Conservation (phyloP, 768 basidiomycete genomes). For the Galerina sulciceps region DNA sequence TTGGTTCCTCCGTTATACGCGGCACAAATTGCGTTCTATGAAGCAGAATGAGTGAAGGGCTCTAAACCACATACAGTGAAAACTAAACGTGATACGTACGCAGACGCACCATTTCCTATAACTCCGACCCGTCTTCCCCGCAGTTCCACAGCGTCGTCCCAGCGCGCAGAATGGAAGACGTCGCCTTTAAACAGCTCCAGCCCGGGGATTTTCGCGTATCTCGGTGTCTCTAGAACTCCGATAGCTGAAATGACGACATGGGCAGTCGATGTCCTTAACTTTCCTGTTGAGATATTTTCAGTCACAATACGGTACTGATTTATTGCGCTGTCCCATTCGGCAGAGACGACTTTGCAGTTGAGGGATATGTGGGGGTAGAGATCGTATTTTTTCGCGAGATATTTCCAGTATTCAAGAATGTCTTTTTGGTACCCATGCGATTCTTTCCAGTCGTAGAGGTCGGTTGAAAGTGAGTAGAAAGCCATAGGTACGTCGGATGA, state of each 20-base stretch:
- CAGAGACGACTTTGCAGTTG: slow-evolving; percentile 46
- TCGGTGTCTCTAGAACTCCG: slow-evolving; percentile 52
- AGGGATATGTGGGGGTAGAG: slow-evolving; percentile 45
- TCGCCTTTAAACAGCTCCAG: slow-evolving; percentile 48
- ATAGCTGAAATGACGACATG: slow-evolving; percentile 56
- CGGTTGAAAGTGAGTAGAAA: slow-evolving; percentile 53
- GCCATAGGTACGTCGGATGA: slow-evolving; percentile 45
- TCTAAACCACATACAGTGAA: not conserved
- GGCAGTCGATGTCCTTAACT: slow-evolving; percentile 32
- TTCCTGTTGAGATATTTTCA: slow-evolving; percentile 36
- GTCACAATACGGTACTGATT: slow-evolving; percentile 42
- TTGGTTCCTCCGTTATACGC: slow-evolving; percentile 42
- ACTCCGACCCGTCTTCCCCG: slow-evolving; percentile 55
- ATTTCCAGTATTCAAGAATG: slow-evolving; percentile 47
- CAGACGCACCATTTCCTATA: slow-evolving; percentile 62
- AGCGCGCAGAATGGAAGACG: slow-evolving; percentile 58
- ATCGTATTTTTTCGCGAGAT: slow-evolving; percentile 44
- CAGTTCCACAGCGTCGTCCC: slow-evolving; percentile 45
- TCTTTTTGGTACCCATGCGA: slow-evolving; percentile 45
- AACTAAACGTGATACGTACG: slow-evolving; percentile 37
- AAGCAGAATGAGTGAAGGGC: not conserved
- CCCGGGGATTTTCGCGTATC: slow-evolving; percentile 36
- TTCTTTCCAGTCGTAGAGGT: slow-evolving; percentile 48
- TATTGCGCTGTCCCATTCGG: slow-evolving; percentile 44
- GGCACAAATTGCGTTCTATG: slow-evolving; percentile 56